Evolutionary conservation across 768 basidiomycete genomes (phyloP), one percentile per base, ranked within the genome.

Genomic region (Xerocomus potaroensis): DNA sequence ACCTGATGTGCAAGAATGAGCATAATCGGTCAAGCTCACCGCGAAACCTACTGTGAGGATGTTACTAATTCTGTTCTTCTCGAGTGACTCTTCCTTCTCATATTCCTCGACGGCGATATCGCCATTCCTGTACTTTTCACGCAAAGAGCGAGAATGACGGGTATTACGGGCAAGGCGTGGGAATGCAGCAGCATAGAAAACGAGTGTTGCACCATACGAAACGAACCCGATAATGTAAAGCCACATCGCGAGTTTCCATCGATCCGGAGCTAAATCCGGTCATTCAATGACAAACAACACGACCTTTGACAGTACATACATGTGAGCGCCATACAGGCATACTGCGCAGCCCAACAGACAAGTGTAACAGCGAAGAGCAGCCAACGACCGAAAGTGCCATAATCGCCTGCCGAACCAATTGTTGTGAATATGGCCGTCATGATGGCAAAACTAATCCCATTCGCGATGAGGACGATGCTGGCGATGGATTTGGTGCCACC

Each of bases 341-440:
- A 92, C 56, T 90, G 87, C 3, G 87, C 78, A 1, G 69, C 84
- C 90, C 89, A 92, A 50, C 86, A 90, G 29, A 91, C 71, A 35
- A 80, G 65, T 0, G 89, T 91, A 8, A 84, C 62, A 15, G 72
- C 72, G 21, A 90, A 68, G 16, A 91, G 70, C 8, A 91, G 63
- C 86, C 87, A 91, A 11, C 84, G 79, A 16, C 87, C 87, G 55
- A 90, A 88, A 18, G 53, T 63, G 12, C 65, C 65, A 38, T 66
- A 68, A 32, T 66, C 65, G 7, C 55, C 66, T 4, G 56, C 67
- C 7, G 70, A 69, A 12, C 83, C 81, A 32, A 91, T 80, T 0
- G 86, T 87, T 3, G 88, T 91, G 67, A 91, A 89, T 35, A 91
- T 79, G 23, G 76, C 51, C 0, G 89, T 90, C 87, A 91, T 89